Evolutionary conservation across 2,329 filamentous ascomycete species (phyloP).

Genomic region (Lomentospora prolificans): DNA sequence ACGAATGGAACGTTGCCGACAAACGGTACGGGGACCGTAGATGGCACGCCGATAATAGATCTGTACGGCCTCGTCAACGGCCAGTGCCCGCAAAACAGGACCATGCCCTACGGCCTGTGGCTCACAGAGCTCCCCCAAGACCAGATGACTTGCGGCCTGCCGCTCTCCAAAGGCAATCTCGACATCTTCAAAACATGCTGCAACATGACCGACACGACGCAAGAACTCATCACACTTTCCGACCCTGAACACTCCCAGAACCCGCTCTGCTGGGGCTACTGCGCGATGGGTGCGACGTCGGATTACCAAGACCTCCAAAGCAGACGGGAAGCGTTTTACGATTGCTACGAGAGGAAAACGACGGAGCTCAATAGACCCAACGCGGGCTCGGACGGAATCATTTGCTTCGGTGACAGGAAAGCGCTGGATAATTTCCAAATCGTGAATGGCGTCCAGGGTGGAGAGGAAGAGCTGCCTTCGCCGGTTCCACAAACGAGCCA

Average conservation of each 20-base stretch:
- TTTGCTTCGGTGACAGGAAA: conserved; percentile 1
- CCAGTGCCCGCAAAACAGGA: neutral
- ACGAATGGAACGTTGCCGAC: neutral
- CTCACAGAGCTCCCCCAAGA: neutral
- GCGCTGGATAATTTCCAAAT: neutral
- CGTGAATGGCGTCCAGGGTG: neutral
- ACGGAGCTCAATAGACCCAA: neutral
- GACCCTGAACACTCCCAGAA: neutral
- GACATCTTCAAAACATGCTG: conserved; percentile 1
- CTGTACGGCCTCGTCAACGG: neutral
- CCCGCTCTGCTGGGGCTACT: neutral
- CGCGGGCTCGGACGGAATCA: neutral
- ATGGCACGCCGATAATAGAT: neutral
- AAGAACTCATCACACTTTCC: neutral
- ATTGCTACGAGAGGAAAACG: neutral
- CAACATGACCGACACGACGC: neutral
- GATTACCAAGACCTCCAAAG: neutral
- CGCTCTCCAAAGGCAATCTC: neutral
- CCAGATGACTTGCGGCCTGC: neutral
- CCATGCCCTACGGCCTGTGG: neutral
- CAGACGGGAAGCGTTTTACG: neutral
- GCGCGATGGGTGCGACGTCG: neutral
- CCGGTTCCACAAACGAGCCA: neutral
- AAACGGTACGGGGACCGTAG: neutral
- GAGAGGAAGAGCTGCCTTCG: neutral